Evolutionary conservation across 1,284 basidiomycete genomes (phyloP).

Genomic region (Phellinidium pouzarii): DNA sequence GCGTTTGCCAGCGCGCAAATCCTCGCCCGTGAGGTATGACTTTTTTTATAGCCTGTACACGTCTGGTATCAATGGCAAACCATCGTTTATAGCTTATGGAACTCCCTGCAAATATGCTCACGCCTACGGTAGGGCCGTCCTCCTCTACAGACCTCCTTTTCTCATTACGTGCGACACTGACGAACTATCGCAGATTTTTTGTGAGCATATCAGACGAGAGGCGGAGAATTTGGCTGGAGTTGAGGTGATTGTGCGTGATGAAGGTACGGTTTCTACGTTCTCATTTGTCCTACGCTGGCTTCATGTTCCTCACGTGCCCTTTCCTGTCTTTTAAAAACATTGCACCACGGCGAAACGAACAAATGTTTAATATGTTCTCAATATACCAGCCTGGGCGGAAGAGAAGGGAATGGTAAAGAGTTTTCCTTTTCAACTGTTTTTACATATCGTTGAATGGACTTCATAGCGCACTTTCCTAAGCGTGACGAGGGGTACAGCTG

Average conservation of each 20-base stretch:
- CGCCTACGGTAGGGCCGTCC: conserved; percentile 50
- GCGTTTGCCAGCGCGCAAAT: conserved; percentile 80
- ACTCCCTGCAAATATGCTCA: conserved; percentile 78
- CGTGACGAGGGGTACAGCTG: conserved; percentile 75
- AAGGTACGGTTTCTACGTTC: conserved; percentile 40
- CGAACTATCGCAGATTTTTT: conserved; percentile 46
- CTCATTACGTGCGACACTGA: neutral
- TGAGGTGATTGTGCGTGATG: conserved; percentile 66
- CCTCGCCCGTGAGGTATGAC: conserved; percentile 65
- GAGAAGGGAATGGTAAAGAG: conserved; percentile 77
- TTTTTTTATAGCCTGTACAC: no score
- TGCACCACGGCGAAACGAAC: no score
- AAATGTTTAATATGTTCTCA: no score
- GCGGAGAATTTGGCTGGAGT: conserved; percentile 67
- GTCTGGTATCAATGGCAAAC: neutral
- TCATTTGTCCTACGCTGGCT: neutral
- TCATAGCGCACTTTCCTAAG: conserved; percentile 76
- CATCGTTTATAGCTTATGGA: conserved; percentile 57
- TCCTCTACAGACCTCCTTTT: conserved; percentile 15
- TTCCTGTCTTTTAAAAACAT: no score
- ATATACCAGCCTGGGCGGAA: conserved; percentile 59
- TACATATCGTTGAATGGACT: neutral
- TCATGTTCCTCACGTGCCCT: no score
- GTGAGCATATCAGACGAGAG: conserved; percentile 61
- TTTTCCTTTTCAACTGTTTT: neutral